Evolutionary conservation across 352 stramenopile species (phyloP), one percentile per base, ranked within the genome.

Genomic region (Phytophthora podocarpi): DNA sequence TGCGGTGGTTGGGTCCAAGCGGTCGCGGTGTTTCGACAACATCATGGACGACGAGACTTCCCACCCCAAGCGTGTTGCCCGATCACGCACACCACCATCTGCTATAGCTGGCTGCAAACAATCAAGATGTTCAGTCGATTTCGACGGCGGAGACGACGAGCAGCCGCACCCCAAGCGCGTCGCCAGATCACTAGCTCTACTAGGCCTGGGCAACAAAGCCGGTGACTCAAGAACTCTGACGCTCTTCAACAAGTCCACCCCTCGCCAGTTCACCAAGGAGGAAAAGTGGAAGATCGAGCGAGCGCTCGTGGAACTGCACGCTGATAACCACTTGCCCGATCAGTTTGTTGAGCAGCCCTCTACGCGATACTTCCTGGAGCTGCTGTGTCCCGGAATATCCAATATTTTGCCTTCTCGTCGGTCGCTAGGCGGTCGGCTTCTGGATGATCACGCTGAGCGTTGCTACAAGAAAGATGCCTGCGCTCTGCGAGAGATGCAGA

Each of bases 341-440:
- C 16, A 28, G 18, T 40, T 50, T 18, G 42, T 59, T 9, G 50
- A 59, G 37, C 37, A 59, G 6, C 2, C 26, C 1, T 35, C 50
- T 21, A 35, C 15, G 6, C 16, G 13, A n/a, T 32, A 41, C 10
- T 34, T 59, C 15, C 11, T 42, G 0, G 50, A 59, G 18, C 20
- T 59, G 20, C 6, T 50, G 1, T 59, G 50, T 8, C 50, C 37
- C 4, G 50, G 37, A 1, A n/a, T 50, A 13, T 42, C 20, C 11
- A 35, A 20, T 13, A 50, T 50, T 23, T 26, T 63, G 28, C 34
- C 43, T n/a, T 53, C 34, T 16, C 34, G 43, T 6, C 54, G 36
- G 20, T 13, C 30, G 2, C 15, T 63, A 1, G 35, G 42, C 5
- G 26, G 35, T 8, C 18, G 16, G 6, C 24, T 56, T 30, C 36